Evolutionary conservation across 2,329 filamentous ascomycete genomes (phyloP), one percentile per base, ranked within the genome.

Genomic region (Monilinia laxa): DNA sequence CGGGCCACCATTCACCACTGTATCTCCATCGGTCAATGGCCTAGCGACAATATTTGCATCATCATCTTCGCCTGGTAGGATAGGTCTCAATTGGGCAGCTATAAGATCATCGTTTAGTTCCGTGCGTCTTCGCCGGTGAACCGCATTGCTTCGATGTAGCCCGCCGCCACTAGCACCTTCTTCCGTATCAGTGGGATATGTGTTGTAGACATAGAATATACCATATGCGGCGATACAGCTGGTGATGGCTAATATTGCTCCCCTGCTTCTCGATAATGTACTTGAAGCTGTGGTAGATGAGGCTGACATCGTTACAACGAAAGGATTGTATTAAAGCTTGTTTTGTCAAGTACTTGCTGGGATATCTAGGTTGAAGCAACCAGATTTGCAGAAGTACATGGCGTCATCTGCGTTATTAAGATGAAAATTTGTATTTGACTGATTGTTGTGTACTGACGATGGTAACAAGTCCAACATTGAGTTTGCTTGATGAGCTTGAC

Each of bases 121-220:
- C 42, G 64, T 45, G 20, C 64, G 64, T 53, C 64, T 35, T 42
- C 78, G 75, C 57, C 85, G 83, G 69, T 88, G 86, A 49, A 91
- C 75, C 14, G 89, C 89, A 76, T 90, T 91, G 74, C 88, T 88
- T 69, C 89, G 81, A 71, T 85, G 88, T 40, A 91, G 78, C 18
- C 73, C 69, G 31, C 45, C 42, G 10, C 47, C 51, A n/a, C 23
- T 25, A 40, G 31, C 16, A 12, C 31, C 28, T 6, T 28, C 49
- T 53, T 31, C n/a, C 20, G 23, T 16, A 31, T 20, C 54, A 16
- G 42, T 7, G 45, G 5, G 42, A 52, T 60, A 25, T 65, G 70
- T 76, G 65, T 72, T 77, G 75, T 87, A 90, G 71, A 87, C 78
- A 66, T 86, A 83, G 74, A 87, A 90, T 66, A 83, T 81, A 65